Evolutionary conservation across 2,329 filamentous ascomycete genomes (phyloP).

Genomic region (Lachnellula suecica): DNA sequence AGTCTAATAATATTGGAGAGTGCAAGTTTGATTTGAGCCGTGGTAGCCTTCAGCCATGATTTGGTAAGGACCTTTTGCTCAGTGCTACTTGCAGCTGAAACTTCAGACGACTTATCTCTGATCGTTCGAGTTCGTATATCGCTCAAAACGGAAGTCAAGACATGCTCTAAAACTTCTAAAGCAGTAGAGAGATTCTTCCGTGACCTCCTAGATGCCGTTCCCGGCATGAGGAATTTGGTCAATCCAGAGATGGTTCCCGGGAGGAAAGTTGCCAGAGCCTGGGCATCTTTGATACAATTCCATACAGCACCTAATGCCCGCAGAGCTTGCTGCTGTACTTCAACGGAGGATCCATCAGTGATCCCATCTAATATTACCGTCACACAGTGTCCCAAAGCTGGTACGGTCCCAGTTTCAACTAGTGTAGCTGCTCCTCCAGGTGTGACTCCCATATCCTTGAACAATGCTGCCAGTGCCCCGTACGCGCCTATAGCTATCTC

Average conservation of each 20-base stretch:
- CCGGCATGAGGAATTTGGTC: slow-evolving; percentile 67
- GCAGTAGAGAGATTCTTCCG: slow-evolving; percentile 64
- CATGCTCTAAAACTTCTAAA: slow-evolving; percentile 55
- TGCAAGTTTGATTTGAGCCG: slow-evolving; percentile 79
- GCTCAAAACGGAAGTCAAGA: slow-evolving; percentile 55
- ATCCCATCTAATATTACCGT: slow-evolving; percentile 76
- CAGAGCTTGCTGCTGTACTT: slow-evolving; percentile 72
- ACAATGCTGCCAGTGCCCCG: slow-evolving; percentile 65
- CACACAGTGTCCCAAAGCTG: slow-evolving; percentile 78
- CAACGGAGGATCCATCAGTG: slow-evolving; percentile 59
- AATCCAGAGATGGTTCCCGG: slow-evolving; percentile 85
- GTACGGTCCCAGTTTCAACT: slow-evolving; percentile 61
- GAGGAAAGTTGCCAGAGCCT: slow-evolving; percentile 81
- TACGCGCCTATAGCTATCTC: slow-evolving; percentile 75
- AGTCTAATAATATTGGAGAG: slow-evolving; percentile 76
- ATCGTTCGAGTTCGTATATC: slow-evolving; percentile 52
- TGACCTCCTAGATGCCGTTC: slow-evolving; percentile 59
- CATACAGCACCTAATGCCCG: slow-evolving; percentile 63
- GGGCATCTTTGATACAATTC: slow-evolving; percentile 63
- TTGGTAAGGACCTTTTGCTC: slow-evolving; percentile 39
- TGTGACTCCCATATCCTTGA: slow-evolving; percentile 56
- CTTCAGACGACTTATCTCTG: slow-evolving; percentile 23
- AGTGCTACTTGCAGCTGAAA: slow-evolving; percentile 25
- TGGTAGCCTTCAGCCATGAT: slow-evolving; percentile 79
- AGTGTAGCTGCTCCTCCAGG: slow-evolving; percentile 48